Conservation (phyloP, 208 protist species). For the Leishmania aethiopica region DNA sequence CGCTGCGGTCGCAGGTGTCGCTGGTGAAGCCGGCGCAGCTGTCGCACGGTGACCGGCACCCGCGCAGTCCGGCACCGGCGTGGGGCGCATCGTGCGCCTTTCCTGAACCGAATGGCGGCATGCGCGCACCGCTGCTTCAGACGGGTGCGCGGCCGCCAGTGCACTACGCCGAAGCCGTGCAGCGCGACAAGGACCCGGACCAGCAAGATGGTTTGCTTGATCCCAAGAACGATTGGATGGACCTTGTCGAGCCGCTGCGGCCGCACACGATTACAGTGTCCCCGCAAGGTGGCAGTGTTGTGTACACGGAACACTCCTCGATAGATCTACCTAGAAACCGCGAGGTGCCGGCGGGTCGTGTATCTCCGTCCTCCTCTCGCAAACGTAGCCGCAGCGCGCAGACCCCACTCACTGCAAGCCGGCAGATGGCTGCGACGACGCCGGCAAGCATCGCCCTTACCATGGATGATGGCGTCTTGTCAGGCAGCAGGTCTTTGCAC, state of each 20-base stretch:
- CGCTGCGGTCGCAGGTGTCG: constrained; percentile 59
- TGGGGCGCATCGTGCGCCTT: no score
- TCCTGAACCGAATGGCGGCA: background rate
- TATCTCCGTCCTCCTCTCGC: background rate
- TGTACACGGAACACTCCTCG: constrained; percentile 21
- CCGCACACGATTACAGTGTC: constrained; percentile 32
- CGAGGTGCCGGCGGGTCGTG: background rate
- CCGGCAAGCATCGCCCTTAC: constrained; percentile 28
- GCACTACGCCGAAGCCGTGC: background rate
- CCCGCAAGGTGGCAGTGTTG: constrained; percentile 18
- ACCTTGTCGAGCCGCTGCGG: constrained; percentile 33
- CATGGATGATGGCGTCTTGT: constrained; percentile 20
- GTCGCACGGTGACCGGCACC: background rate
- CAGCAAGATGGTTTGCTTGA: constrained; percentile 20
- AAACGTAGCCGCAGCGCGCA: constrained; percentile 23
- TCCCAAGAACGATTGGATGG: constrained; percentile 37
- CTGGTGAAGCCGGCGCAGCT: background rate
- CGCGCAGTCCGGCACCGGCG: background rate
- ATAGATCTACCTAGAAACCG: background rate
- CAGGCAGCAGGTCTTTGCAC: constrained; percentile 14
- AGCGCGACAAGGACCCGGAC: background rate
- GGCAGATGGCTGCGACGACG: constrained; percentile 6
- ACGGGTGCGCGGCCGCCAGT: background rate
- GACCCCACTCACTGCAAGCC: constrained; percentile 2
- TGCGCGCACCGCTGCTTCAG: no score